Percentiles rank a stretch among this genome's conserved stretches.
phyloP scores from a whole-genome alignment of 805 yeast genomes.

The Kodamaea neixiangensis region DNA sequence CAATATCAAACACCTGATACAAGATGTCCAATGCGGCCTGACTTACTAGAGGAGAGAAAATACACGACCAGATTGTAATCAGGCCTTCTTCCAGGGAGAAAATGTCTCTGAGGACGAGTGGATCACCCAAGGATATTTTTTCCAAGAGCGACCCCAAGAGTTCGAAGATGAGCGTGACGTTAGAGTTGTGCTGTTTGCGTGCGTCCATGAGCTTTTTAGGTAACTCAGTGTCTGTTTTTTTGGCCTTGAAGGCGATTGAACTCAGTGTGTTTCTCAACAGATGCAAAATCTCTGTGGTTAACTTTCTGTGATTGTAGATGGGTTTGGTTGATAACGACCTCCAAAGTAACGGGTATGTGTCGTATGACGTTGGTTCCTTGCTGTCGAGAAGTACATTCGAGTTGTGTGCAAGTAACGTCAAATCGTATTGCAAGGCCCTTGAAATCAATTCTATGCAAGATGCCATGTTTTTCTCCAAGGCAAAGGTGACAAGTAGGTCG shows the following conservation, averaged over 20 bases:
- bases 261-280: constrained; percentile 20
- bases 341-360: constrained; percentile 37
- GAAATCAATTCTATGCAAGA: constrained; percentile 15
- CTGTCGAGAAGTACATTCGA: constrained; percentile 20
- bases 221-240: constrained; percentile 20
- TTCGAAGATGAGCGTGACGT: constrained; percentile 23
- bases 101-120: constrained; percentile 23
- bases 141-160: constrained; percentile 28
- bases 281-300: constrained; percentile 14
- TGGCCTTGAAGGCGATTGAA: constrained; percentile 24
- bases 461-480: constrained; percentile 13
- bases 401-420: constrained; percentile 27
- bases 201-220: constrained; percentile 26
- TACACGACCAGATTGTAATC: constrained; percentile 71
- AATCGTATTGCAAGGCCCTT: constrained; percentile 20
- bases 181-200: constrained; percentile 32
- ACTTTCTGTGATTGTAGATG: constrained; percentile 14
- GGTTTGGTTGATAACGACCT: constrained; percentile 17
- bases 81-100: constrained; percentile 40
- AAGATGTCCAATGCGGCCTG: constrained; percentile 72
- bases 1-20: constrained; percentile 69
- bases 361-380: constrained; percentile 30
- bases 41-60: constrained; percentile 66
- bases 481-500: constrained; percentile 26
- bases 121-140: constrained; percentile 34